Evolutionary conservation across 768 basidiomycete species (phyloP).

Genomic region (Panaeolus papilionaceus): DNA sequence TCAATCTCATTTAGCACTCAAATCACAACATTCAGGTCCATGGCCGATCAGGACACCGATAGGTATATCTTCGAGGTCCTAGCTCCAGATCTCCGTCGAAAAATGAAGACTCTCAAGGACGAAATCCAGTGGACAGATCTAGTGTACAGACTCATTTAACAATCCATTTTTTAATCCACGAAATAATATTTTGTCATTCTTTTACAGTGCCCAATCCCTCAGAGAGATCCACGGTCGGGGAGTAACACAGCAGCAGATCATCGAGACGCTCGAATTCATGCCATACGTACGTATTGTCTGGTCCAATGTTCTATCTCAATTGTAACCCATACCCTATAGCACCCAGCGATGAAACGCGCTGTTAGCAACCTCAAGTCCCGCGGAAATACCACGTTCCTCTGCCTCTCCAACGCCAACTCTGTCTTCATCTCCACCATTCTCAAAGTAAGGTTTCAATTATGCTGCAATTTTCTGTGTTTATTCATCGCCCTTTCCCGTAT

Average conservation of each 20-base stretch:
- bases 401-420: conserved; percentile 92
- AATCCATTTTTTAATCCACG: not conserved
- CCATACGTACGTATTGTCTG: conserved; percentile 72
- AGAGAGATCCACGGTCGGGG: conserved; percentile 74
- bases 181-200: conserved; percentile 8
- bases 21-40: conserved; percentile 59
- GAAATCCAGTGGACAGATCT: conserved; percentile 92
- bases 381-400: conserved; percentile 79
- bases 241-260: conserved; percentile 75
- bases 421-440: conserved; percentile 93
- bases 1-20: conserved; percentile 12
- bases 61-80: conserved; percentile 92
- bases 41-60: conserved; percentile 96
- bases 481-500: no score
- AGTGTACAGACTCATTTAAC: conserved; percentile 60
- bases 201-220: conserved; percentile 67
- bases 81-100: conserved; percentile 81
- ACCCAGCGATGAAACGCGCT: conserved; percentile 96
- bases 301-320: not conserved
- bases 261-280: conserved; percentile 76
- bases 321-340: conserved; percentile 52
- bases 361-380: conserved; percentile 76
- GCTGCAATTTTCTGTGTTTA: no score
- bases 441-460: conserved; percentile 51
- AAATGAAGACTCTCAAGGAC: conserved; percentile 71